phyloP scores from a whole-genome alignment of 352 stramenopile species.

The Thalassiosira gravida region DNA sequence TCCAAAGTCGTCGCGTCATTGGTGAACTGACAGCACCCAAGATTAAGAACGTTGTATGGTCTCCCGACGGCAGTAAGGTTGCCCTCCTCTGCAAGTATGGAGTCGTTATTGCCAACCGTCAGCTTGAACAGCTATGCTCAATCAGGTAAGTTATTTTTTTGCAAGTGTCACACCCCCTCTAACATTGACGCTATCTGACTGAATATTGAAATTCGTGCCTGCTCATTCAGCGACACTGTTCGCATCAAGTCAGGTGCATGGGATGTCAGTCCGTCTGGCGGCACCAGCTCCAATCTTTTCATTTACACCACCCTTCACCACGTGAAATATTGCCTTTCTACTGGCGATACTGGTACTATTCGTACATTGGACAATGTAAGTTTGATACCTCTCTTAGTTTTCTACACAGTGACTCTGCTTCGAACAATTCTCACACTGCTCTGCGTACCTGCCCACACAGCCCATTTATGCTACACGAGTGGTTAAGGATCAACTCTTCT shows the following conservation, averaged over 20 bases:
- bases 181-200: too few species aligned
- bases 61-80: conserved; percentile 94
- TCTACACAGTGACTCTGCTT: not conserved
- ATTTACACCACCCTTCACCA: conserved; percentile 96
- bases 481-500: conserved; percentile 93
- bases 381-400: not conserved
- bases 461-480: conserved; percentile 96
- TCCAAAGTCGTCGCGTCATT: conserved; percentile 94
- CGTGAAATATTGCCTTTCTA: conserved; percentile 88
- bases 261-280: conserved; percentile 77
- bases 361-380: conserved; percentile 90
- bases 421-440: not conserved
- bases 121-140: conserved; percentile 96
- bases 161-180: too few species aligned
- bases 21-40: conserved; percentile 94
- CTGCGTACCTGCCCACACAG: conserved; percentile 55
- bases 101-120: conserved; percentile 95
- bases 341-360: conserved; percentile 97
- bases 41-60: conserved; percentile 98
- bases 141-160: too few species aligned
- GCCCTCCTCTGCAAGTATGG: conserved; percentile 97
- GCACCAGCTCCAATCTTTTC: conserved; percentile 92
- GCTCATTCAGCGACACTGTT: conserved; percentile 96
- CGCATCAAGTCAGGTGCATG: conserved; percentile 86
- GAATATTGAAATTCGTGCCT: too few species aligned